Base-by-base conservation (phyloP, 129 eudicot genomes). In the Calendula officinalis region DNA sequence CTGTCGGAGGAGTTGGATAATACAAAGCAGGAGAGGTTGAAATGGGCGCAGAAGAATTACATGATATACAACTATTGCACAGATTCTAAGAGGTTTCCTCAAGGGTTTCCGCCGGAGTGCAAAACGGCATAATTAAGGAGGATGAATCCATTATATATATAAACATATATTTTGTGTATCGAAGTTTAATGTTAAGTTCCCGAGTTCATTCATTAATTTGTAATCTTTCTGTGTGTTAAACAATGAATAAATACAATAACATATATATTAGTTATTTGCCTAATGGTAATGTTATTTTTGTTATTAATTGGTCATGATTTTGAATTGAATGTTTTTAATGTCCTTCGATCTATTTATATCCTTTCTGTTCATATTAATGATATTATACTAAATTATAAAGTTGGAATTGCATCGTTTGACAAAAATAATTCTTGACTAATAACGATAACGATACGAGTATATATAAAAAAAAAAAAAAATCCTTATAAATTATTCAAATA, bases 21-120 rank as follows among this genome's bases (percentile, higher is more conserved):
- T 5, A 71, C 81, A 7, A 76, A 78, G 45, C 88, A 81, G 34
- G 79, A 63, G 34, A 79, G 80, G 37, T 5, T 85, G 49, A 73
- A 36, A 74, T 75, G 92, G 85, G 83, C 71, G 37, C 88, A 82
- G 44, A 54, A 76, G 73, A 85, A 85, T 54, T 85, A 79, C 43
- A 85, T 82, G 88, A 74, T 85, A 32, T 85, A 85, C 34, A 67
- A 81, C 64, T 85, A 85, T 50, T 85, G 92, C 73, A 38, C 78
- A 0, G 88, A 85, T 66, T 39, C 70, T 4, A 85, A 82, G 51
- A 60, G 88, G 7, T 84, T 80, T 39, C 83, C 90, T 9, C 82
- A 79, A 51, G 83, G 82, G 11, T 55, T 77, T 69, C 84, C 90
- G 8, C 77, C 68, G 0, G 90, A 81, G 46, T 84, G 90, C 57